Base-by-base conservation (phyloP, 164 flowering plant species). In the Nymphaea thermarum region DNA sequence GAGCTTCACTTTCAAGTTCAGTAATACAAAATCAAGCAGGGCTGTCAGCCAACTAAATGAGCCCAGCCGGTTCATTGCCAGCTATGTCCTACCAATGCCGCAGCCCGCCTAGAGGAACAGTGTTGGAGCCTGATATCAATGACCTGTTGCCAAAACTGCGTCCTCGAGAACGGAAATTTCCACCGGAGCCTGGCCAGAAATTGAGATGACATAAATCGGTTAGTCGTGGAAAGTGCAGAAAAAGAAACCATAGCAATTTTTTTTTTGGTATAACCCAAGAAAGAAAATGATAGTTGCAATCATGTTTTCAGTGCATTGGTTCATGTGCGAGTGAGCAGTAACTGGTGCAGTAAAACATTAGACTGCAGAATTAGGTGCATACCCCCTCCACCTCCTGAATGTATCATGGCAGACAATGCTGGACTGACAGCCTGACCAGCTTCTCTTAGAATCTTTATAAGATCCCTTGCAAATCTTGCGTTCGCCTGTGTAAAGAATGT, bases 401-500 rank as follows among this genome's bases (percentile, higher is more conserved):
- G 81, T 42, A 84, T 80, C 79, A 95, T 55, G 64, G 84, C 75
- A 66, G 90, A 80, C 66, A 95, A 74, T 63, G 85, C 70, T 15
- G 88, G 92, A 66, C 78, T 76, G 64, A 90, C 93, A 71, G 79
- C 43, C 78, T 92, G 99, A 51, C 96, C 89, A 42, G 97, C 89
- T 76, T 87, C 96, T 77, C 80, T 88, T 68, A 95, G 77, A 67
- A 95, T 86, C 80, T 95, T 95, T 63, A 85, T 74, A 2, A 95
- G 92, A 0, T 95, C 89, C 74, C 87, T 80, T 0, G 96, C 90
- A 79, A 77, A 83, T 78, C 81, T 92, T 44, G 86, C 91, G 80
- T 95, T 95, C 63, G 84, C 80, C 61, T 83, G 88, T 0, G 98
- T 92, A 67, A 95, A 87, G 68, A 95, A 92, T 55, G 96, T 84